Evolutionary conservation across 106 monocot genomes (phyloP).

Genomic region (Allium sativum): DNA sequence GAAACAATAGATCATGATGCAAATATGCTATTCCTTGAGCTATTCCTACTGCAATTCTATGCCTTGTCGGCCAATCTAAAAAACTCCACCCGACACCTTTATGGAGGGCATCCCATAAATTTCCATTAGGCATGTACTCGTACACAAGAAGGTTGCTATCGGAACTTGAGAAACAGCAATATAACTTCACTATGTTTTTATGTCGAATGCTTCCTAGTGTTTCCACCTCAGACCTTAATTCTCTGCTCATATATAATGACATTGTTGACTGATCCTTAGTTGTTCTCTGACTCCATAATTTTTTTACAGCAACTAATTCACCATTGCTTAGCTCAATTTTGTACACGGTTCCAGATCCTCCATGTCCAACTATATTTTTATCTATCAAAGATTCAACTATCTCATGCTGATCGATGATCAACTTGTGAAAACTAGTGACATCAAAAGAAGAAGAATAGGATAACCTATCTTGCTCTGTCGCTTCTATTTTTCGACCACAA

Average conservation of each 20-base stretch:
- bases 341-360: conserved; percentile 93
- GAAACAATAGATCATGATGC: conserved; percentile 77
- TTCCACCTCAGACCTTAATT: conserved; percentile 74
- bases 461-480: conserved; percentile 39
- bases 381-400: conserved; percentile 80
- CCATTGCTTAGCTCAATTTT: conserved; percentile 79
- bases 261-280: conserved; percentile 19
- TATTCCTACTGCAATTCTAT: conserved; percentile 64
- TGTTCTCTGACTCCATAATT: conserved; percentile 42
- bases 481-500: conserved; percentile 11
- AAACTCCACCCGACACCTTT: conserved; percentile 20
- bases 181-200: conserved; percentile 98
- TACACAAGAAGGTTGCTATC: conserved; percentile 85
- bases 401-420: conserved; percentile 84
- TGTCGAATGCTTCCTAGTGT: conserved; percentile 91
- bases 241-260: conserved; percentile 28
- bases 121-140: conserved; percentile 97
- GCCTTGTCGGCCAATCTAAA: conserved; percentile 72
- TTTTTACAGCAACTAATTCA: conserved; percentile 80
- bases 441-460: conserved; percentile 57
- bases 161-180: conserved; percentile 74
- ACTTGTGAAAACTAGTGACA: conserved; percentile 81
- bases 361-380: conserved; percentile 89
- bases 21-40: conserved; percentile 85
- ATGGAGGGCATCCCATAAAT: conserved; percentile 93